phyloP scores from a whole-genome alignment of 495 filamentous ascomycete species.

The Talaromyces proteolyticus region DNA sequence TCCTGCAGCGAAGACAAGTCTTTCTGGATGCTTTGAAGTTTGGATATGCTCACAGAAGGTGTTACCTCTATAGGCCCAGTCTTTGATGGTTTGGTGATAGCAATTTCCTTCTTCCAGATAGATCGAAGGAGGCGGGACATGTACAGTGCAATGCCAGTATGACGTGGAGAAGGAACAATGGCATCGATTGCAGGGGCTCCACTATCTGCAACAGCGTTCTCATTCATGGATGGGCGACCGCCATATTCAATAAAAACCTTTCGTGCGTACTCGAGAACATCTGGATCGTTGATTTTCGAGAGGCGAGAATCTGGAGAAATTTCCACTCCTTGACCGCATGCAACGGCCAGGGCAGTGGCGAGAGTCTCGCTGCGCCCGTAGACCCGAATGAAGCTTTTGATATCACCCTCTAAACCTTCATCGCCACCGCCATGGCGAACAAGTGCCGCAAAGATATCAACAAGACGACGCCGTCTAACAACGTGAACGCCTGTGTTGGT shows the following conservation, averaged over 20 bases:
- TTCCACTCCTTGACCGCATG: constrained; percentile 84
- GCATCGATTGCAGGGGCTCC: constrained; percentile 59
- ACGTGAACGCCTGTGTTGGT: constrained; percentile 86
- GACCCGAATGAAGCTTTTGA: constrained; percentile 70
- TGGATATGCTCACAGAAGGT: constrained; percentile 50
- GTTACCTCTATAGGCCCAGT: constrained; percentile 43
- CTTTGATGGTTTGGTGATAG: constrained; percentile 49
- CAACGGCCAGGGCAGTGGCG: constrained; percentile 90
- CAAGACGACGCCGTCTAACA: constrained; percentile 73
- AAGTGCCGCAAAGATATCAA: constrained; percentile 85
- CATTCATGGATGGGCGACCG: constrained; percentile 71
- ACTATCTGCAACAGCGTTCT: constrained; percentile 63
- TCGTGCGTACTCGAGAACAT: constrained; percentile 75
- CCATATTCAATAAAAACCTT: constrained; percentile 86
- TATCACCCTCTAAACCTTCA: constrained; percentile 72
- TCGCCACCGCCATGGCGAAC: constrained; percentile 67
- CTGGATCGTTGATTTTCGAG: constrained; percentile 66
- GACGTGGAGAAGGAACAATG: constrained; percentile 80
- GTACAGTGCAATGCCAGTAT: constrained; percentile 82
- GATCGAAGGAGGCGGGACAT: constrained; percentile 76
- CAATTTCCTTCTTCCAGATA: constrained; percentile 72
- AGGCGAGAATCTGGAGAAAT: constrained; percentile 65
- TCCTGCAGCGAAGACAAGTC: constrained; percentile 70
- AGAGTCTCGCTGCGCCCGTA: constrained; percentile 85
- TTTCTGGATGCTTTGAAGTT: constrained; percentile 70